Percentiles rank a stretch among this genome's conserved stretches.
Evolutionary conservation across 1,284 basidiomycete species (phyloP).

Genomic region (Melampsora americana): DNA sequence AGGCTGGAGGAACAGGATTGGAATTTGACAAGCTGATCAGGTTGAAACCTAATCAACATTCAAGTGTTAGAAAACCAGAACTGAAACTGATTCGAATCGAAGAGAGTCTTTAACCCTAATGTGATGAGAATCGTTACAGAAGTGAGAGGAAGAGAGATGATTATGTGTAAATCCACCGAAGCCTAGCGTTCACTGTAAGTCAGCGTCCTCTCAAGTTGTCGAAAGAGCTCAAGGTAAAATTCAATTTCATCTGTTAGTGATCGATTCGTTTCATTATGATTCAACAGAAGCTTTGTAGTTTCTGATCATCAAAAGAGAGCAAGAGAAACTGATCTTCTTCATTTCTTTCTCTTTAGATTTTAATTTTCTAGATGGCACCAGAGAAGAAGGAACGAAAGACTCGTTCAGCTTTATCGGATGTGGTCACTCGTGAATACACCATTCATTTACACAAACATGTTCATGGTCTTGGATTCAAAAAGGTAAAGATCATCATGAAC

Average conservation of each 20-base stretch:
- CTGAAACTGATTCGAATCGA: no score
- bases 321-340: not conserved
- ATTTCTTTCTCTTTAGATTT: not conserved
- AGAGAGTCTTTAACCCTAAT: not conserved
- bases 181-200: not conserved
- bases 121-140: not conserved
- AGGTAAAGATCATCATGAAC: constrained; percentile 14
- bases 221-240: not conserved
- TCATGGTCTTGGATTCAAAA: constrained; percentile 63
- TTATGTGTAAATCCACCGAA: not conserved
- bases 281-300: no score
- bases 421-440: constrained; percentile 94
- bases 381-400: constrained; percentile 51
- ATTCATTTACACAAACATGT: constrained; percentile 91
- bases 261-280: not conserved
- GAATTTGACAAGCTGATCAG: no score
- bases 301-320: no score
- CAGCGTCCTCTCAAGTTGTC: not conserved
- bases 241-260: not conserved
- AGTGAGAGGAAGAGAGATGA: not conserved
- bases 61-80: no score
- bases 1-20: no score
- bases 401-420: constrained; percentile 74
- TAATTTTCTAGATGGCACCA: constrained; percentile 49
- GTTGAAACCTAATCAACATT: no score